Evolutionary conservation across 2,329 filamentous ascomycete genomes (phyloP).

Genomic region (Boeremia lycopersici): DNA sequence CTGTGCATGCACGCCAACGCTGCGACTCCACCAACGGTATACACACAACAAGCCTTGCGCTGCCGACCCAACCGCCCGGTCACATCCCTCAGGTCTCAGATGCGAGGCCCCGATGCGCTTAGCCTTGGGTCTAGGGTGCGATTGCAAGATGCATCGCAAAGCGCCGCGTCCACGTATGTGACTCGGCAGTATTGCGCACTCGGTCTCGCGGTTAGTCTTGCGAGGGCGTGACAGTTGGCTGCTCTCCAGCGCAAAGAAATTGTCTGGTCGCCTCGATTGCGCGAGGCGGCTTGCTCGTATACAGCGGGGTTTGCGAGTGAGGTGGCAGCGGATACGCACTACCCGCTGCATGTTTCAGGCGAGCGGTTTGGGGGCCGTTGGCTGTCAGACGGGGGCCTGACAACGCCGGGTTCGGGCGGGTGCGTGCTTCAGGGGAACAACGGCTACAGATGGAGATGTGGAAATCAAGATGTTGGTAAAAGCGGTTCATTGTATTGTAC

Average conservation of each 20-base stretch:
- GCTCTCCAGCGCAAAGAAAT: too few relatives aligned
- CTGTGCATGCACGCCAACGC: neutral
- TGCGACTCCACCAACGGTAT: neutral
- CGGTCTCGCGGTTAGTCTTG: too few relatives aligned
- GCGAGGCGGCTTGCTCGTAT: neutral
- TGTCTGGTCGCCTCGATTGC: neutral
- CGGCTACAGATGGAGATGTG: neutral
- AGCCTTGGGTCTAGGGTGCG: neutral
- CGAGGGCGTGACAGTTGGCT: too few relatives aligned
- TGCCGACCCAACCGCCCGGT: neutral
- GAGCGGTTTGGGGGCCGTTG: neutral
- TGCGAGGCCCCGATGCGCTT: neutral
- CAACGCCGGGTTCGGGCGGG: neutral
- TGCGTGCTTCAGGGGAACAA: neutral
- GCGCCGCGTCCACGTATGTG: too few relatives aligned
- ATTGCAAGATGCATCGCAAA: too few relatives aligned
- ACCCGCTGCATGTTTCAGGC: slow-evolving; percentile 2
- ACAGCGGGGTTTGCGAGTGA: neutral
- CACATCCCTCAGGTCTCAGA: too few relatives aligned
- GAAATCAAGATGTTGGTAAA: neutral
- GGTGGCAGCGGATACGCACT: neutral
- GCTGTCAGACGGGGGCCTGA: slow-evolving; percentile 9
- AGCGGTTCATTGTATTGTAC: neutral
- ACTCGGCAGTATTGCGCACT: too few relatives aligned
- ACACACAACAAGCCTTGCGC: neutral